Evolutionary conservation across 164 flowering plant species (phyloP), one percentile per base, ranked within the genome.

Genomic region (Cinnamomum micranthum): DNA sequence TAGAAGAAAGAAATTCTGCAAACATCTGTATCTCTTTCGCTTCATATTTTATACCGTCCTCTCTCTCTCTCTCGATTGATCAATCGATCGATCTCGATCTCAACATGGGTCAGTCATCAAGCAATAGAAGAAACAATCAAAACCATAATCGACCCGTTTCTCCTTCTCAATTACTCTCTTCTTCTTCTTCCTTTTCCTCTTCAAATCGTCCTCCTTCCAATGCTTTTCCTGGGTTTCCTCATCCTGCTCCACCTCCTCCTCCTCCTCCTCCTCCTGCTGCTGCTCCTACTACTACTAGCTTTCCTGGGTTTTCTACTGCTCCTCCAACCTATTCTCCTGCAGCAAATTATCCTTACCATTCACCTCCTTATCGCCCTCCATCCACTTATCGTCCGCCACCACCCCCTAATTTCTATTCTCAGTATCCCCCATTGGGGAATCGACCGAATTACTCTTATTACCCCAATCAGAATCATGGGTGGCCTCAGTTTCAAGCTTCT

Each of bases 61-160:
- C 33, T 31, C 35, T 31, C 6, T 31, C 6, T 4, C 35, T 31
- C 35, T 31, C 35, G 35, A 31, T 31, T 31, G 35, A 31, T 31
- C 35, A 4, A 31, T 31, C 33, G 33, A 31, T 31, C 33, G 33
- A 31, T 17, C 81, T 84, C 41, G 75, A 77, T 74, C 82, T 78
- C 58, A 23, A 80, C n/a, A 90, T 90, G 94, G 92, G 94, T 11
- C 78, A 83, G 69, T 88, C 91, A 33, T 84, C 70, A 72, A 88
- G 91, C 79, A 74, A 67, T 31, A 80, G 79, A 65, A 81, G 88
- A 65, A 83, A 88, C 76, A 77, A 80, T 13, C 52, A 76, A 23
- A 14, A 76, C 20, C 71, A 67, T 4, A 4, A 65, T 31, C 84
- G 78, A n/a, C 75, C 77, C 17, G 70, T 65, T 69, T 79, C 78